These are phyloP conservation scores for Incumbomyces lentus DNA, from an alignment of 2,329 filamentous ascomycete genomes.

Conservation along the genomic window DNA sequence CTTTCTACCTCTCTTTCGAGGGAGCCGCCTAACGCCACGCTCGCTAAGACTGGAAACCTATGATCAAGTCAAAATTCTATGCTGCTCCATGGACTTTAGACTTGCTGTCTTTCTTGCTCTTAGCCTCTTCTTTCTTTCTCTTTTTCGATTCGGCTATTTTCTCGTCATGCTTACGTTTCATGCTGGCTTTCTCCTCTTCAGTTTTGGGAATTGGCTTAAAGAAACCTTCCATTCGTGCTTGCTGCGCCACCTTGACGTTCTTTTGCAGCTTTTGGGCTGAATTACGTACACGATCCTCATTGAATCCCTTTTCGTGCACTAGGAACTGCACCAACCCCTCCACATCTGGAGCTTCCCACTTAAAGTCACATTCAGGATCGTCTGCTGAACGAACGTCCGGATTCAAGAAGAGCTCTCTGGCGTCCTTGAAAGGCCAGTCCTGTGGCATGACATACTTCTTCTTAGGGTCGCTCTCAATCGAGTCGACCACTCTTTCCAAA, in stretches of 20 bases:
- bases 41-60: neutral
- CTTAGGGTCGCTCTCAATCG: conserved; percentile 64
- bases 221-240: conserved; percentile 86
- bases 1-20: neutral
- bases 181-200: conserved; percentile 66
- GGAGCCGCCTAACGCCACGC: conserved; percentile 13
- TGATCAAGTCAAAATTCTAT: conserved; percentile 20
- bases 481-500: conserved; percentile 77
- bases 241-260: conserved; percentile 82
- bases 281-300: conserved; percentile 78
- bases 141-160: conserved; percentile 90
- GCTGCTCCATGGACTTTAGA: conserved; percentile 64
- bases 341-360: conserved; percentile 89
- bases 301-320: conserved; percentile 92
- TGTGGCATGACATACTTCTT: conserved; percentile 78
- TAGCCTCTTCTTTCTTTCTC: conserved; percentile 86
- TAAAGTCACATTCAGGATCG: conserved; percentile 84
- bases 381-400: conserved; percentile 80
- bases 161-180: conserved; percentile 91
- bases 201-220: conserved; percentile 90
- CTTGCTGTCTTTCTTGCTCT: conserved; percentile 88
- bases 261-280: conserved; percentile 73
- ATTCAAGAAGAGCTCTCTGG: conserved; percentile 80
- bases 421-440: conserved; percentile 94
- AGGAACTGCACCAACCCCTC: conserved; percentile 84